These are phyloP conservation scores for Escovopsis sp. DNA, from an alignment of 2,329 filamentous ascomycete species.

Conservation along the genomic window DNA sequence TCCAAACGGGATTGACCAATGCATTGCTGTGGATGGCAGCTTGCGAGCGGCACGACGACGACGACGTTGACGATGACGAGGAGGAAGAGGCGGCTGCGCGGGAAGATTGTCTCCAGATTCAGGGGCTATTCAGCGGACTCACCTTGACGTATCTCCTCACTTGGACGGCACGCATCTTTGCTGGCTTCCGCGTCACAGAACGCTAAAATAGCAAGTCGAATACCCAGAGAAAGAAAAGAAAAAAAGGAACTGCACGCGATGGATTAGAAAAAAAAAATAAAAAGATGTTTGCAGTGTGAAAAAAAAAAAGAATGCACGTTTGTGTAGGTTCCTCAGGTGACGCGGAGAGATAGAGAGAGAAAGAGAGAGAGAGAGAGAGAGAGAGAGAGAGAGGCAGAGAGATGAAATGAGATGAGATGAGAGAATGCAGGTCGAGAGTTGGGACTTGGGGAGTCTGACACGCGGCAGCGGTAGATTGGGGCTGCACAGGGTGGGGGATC, in stretches of 20 bases:
- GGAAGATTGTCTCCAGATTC: neutral
- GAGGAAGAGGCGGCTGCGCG: neutral
- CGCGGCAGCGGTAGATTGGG: no score
- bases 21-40: no score
- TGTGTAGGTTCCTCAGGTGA: no score
- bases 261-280: neutral
- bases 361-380: no score
- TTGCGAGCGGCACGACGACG: neutral
- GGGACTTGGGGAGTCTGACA: no score
- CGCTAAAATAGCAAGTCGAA: neutral
- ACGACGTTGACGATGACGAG: neutral
- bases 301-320: no score
- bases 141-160: slow-evolving; percentile 63
- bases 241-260: neutral
- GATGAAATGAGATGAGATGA: no score
- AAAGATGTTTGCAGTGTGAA: neutral
- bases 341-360: no score
- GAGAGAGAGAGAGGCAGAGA: no score
- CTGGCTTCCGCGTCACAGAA: neutral
- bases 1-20: no score
- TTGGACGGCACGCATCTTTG: slow-evolving; percentile 60
- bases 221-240: neutral
- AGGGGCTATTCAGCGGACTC: slow-evolving; percentile 7
- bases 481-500: no score
- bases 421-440: no score